phyloP scores from a whole-genome alignment of 768 basidiomycete genomes.

The Boletus pseudo-olivaceus region DNA sequence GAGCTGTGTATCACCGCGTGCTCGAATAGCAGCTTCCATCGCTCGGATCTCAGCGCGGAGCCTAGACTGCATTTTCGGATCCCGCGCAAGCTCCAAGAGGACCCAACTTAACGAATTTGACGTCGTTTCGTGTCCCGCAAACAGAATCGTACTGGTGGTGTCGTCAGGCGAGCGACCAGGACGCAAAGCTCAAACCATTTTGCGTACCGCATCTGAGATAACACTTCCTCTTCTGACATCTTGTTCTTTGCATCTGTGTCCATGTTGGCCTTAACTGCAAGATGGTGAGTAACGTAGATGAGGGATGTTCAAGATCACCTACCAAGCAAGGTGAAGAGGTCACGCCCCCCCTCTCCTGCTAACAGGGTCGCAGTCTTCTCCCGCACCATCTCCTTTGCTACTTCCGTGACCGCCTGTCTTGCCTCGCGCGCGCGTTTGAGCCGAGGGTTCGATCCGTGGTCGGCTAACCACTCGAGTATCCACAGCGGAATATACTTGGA shows the following conservation, averaged over 20 bases:
- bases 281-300: not conserved
- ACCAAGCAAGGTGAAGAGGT: slow-evolving; percentile 39
- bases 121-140: slow-evolving; percentile 60
- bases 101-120: slow-evolving; percentile 59
- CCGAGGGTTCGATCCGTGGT: slow-evolving; percentile 24
- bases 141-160: slow-evolving; percentile 40
- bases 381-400: slow-evolving; percentile 16
- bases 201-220: slow-evolving; percentile 22
- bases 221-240: slow-evolving; percentile 16
- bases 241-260: slow-evolving; percentile 23
- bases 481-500: slow-evolving; percentile 13
- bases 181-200: not conserved
- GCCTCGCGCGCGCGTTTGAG: slow-evolving; percentile 15
- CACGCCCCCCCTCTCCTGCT: slow-evolving; percentile 13
- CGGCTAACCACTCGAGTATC: slow-evolving; percentile 34
- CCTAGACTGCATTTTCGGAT: slow-evolving; percentile 54
- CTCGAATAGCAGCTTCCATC: slow-evolving; percentile 4
- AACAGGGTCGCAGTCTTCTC: slow-evolving; percentile 15
- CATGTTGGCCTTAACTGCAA: slow-evolving; percentile 29
- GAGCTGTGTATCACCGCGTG: slow-evolving; percentile 12
- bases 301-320: not conserved
- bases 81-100: slow-evolving; percentile 56
- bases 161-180: not conserved
- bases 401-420: not conserved
- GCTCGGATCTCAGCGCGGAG: slow-evolving; percentile 41